Evolutionary conservation across 169 alveolate genomes (phyloP).

Genomic region (Cryptosporidium sp.): DNA sequence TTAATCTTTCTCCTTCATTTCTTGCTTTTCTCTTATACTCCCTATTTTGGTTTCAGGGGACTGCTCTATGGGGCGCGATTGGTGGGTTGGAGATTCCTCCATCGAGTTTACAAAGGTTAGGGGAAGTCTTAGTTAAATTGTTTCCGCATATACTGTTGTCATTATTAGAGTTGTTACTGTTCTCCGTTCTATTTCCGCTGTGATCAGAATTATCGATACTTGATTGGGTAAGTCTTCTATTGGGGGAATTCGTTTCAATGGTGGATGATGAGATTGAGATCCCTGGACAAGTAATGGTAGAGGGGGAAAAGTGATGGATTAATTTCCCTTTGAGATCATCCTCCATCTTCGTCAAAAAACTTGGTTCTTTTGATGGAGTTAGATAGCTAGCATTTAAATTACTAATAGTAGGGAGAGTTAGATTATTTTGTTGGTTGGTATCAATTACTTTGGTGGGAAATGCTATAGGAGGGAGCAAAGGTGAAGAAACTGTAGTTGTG

Average conservation of each 20-base stretch:
- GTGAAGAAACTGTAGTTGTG: background rate
- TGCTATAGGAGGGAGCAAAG: background rate
- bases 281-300: background rate
- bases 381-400: background rate
- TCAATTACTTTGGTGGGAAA: background rate
- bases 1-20: background rate
- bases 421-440: background rate
- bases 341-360: background rate
- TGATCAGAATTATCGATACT: constrained; percentile 43
- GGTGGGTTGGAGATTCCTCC: background rate
- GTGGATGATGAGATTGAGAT: constrained; percentile 51
- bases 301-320: constrained; percentile 2
- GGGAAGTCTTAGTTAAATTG: background rate
- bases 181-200: constrained; percentile 40
- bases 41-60: background rate
- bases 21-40: background rate
- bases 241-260: constrained; percentile 36
- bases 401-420: background rate
- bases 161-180: background rate
- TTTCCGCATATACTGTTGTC: background rate
- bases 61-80: background rate
- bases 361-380: background rate
- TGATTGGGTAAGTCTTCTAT: constrained; percentile 45
- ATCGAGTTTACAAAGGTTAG: background rate
- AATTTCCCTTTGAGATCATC: background rate